Evolutionary conservation across 1,139 yeast genomes (phyloP).

Genomic region (Nakaseomyces bracarensis): DNA sequence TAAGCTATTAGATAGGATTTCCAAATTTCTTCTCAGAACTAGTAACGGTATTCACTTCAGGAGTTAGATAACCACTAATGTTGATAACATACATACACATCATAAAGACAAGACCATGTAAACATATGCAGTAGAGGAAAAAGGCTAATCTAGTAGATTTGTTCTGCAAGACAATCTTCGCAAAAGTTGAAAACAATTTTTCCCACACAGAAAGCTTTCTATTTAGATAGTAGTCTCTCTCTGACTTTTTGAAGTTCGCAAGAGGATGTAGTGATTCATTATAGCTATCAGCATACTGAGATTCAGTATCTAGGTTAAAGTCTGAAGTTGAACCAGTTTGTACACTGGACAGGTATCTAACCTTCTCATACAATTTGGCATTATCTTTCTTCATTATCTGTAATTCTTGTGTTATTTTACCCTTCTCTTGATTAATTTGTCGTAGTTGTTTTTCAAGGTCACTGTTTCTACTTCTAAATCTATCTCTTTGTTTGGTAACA

Average conservation of each 20-base stretch:
- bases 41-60: conserved; percentile 39
- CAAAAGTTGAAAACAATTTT: conserved; percentile 63
- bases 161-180: conserved; percentile 67
- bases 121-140: conserved; percentile 60
- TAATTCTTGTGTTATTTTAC: conserved; percentile 58
- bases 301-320: conserved; percentile 40
- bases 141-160: conserved; percentile 66
- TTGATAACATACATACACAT: conserved; percentile 53
- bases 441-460: conserved; percentile 79
- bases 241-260: conserved; percentile 72
- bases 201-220: conserved; percentile 72
- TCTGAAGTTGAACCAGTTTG: conserved; percentile 12
- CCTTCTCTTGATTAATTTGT: conserved; percentile 45
- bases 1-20: not conserved
- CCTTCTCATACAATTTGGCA: conserved; percentile 69
- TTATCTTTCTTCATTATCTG: conserved; percentile 63
- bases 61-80: conserved; percentile 38
- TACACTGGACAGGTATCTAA: conserved; percentile 56
- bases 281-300: conserved; percentile 53
- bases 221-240: conserved; percentile 59
- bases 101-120: conserved; percentile 67
- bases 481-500: conserved; percentile 87
- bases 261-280: conserved; percentile 78
- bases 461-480: conserved; percentile 71
- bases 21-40: conserved; percentile 9